phyloP scores from a whole-genome alignment of 805 yeast species.

The Lachancea nothofagi region DNA sequence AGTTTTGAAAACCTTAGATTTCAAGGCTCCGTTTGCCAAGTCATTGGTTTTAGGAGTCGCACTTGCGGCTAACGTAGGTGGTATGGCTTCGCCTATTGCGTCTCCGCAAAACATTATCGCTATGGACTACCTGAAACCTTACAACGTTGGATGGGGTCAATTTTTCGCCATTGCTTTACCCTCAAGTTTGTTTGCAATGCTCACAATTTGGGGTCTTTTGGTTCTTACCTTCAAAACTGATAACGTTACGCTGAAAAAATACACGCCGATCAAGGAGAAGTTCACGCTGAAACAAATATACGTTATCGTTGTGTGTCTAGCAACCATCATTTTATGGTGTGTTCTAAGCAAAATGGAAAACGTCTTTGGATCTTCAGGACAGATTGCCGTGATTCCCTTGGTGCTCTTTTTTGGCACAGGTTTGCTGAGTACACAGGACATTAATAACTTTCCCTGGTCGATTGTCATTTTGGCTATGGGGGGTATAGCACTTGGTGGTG shows the following conservation, averaged over 20 bases:
- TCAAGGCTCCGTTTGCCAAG: constrained; percentile 72
- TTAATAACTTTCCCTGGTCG: constrained; percentile 94
- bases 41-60: constrained; percentile 89
- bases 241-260: constrained; percentile 42
- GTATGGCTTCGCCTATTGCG: constrained; percentile 95
- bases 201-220: constrained; percentile 67
- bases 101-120: constrained; percentile 95
- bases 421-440: constrained; percentile 72
- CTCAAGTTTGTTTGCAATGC: constrained; percentile 54
- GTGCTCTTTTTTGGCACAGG: constrained; percentile 88
- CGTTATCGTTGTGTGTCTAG: constrained; percentile 59
- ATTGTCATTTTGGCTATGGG: constrained; percentile 97
- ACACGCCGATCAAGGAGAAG: constrained; percentile 50
- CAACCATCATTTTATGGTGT: constrained; percentile 87
- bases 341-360: constrained; percentile 65
- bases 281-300: constrained; percentile 71
- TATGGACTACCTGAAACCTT: constrained; percentile 68
- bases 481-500: constrained; percentile 89
- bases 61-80: constrained; percentile 85
- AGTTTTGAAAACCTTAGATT: constrained; percentile 68
- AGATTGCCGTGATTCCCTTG: constrained; percentile 81
- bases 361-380: constrained; percentile 86
- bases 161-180: constrained; percentile 91
- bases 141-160: constrained; percentile 71
- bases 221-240: constrained; percentile 50